These are phyloP conservation scores for Mycosarcoma maydis DNA, from an alignment of 1,284 basidiomycete genomes.

Conservation along the genomic window DNA sequence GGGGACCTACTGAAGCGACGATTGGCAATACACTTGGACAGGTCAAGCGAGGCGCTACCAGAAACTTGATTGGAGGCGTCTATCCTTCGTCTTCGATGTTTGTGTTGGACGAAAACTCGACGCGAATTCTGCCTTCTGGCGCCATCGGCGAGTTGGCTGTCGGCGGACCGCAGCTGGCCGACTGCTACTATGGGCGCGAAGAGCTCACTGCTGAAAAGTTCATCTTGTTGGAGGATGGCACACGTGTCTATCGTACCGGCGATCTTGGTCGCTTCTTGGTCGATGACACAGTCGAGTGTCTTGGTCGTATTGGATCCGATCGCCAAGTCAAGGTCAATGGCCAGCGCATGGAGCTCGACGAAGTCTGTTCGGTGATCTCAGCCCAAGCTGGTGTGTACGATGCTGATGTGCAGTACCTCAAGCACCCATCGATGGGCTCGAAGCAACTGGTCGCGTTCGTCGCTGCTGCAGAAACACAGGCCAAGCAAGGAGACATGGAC, in stretches of 20 bases:
- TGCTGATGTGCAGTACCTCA: slow-evolving; percentile 57
- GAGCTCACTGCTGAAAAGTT: slow-evolving; percentile 60
- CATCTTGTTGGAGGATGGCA: slow-evolving; percentile 48
- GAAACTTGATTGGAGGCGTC: slow-evolving; percentile 56
- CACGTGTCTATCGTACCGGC: slow-evolving; percentile 62
- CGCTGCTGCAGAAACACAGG: slow-evolving; percentile 7
- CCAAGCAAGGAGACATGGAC: slow-evolving; percentile 2
- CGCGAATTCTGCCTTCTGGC: slow-evolving; percentile 39
- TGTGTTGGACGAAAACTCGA: slow-evolving; percentile 42
- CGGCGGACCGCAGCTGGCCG: slow-evolving; percentile 63
- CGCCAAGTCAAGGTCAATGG: slow-evolving; percentile 66
- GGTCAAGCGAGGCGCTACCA: slow-evolving; percentile 40
- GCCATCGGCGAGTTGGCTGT: slow-evolving; percentile 62
- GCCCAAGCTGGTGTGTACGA: slow-evolving; percentile 40
- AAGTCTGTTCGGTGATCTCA: slow-evolving; percentile 56
- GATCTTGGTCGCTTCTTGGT: slow-evolving; percentile 62
- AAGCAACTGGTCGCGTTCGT: slow-evolving; percentile 63
- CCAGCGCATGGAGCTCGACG: slow-evolving; percentile 65
- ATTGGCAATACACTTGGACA: slow-evolving; percentile 66
- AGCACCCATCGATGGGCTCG: slow-evolving; percentile 52
- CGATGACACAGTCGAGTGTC: slow-evolving; percentile 58
- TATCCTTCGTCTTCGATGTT: slow-evolving; percentile 55
- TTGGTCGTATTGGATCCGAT: slow-evolving; percentile 58
- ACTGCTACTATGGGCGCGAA: slow-evolving; percentile 58
- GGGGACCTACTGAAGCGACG: slow-evolving; percentile 65